Evolutionary conservation across 108 stramenopile genomes (phyloP).

Genomic region (Mediolabrus comicus): DNA sequence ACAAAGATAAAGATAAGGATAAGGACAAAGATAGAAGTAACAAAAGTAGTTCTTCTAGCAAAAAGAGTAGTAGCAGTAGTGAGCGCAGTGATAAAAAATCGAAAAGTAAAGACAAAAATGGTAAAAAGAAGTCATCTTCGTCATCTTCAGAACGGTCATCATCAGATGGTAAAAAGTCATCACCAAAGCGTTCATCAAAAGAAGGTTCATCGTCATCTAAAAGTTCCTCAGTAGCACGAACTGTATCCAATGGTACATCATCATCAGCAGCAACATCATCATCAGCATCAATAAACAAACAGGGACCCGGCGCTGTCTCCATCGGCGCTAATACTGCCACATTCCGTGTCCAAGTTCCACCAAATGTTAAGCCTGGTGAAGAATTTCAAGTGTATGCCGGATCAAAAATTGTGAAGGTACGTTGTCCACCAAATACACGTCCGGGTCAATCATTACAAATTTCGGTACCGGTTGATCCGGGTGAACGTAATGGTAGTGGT

Average conservation of each 20-base stretch:
- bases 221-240: too few relatives aligned
- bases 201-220: too few relatives aligned
- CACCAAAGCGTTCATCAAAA: too few relatives aligned
- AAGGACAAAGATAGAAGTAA: background rate
- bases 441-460: constrained; percentile 80
- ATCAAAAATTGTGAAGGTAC: constrained; percentile 61
- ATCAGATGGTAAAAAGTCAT: background rate
- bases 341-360: constrained; percentile 72
- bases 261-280: background rate
- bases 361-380: constrained; percentile 71
- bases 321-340: constrained; percentile 31
- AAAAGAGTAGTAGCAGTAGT: background rate
- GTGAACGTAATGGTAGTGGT: background rate
- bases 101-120: background rate
- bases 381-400: constrained; percentile 86
- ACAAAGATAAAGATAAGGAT: background rate
- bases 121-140: background rate
- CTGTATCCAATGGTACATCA: background rate
- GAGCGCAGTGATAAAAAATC: too few relatives aligned
- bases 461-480: constrained; percentile 51
- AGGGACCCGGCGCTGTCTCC: constrained; percentile 27
- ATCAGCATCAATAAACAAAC: background rate
- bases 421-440: constrained; percentile 57
- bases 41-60: background rate
- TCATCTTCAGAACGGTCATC: background rate